These are phyloP conservation scores for Collybia sordida DNA, from an alignment of 768 basidiomycete genomes.

Conservation along the genomic window DNA sequence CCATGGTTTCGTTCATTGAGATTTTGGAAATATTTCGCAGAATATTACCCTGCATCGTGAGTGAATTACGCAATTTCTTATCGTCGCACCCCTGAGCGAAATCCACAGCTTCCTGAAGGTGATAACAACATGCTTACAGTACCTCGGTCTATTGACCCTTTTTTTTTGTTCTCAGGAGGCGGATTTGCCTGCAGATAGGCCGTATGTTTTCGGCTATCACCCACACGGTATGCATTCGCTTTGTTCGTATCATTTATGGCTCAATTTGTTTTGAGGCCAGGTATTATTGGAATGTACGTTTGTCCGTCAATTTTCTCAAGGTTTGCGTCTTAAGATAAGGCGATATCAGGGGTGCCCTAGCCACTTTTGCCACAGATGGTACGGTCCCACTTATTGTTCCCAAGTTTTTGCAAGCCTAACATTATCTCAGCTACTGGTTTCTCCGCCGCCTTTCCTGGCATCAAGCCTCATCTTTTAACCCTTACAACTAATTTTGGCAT, in stretches of 20 bases:
- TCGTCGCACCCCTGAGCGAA: no score
- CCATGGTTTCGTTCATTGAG: constrained; percentile 68
- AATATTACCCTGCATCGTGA: constrained; percentile 88
- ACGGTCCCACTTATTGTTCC: constrained; percentile 7
- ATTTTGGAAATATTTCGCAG: constrained; percentile 90
- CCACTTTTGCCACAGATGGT: constrained; percentile 97
- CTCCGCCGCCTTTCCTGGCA: constrained; percentile 85
- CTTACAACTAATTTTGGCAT: constrained; percentile 86
- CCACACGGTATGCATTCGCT: constrained; percentile 73
- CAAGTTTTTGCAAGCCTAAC: background rate
- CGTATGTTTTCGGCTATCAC: constrained; percentile 98
- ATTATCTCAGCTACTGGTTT: constrained; percentile 75
- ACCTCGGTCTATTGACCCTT: constrained; percentile 9
- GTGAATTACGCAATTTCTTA: constrained; percentile 27
- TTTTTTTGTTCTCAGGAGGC: constrained; percentile 58
- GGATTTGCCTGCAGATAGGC: constrained; percentile 86
- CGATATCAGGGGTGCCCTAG: constrained; percentile 76
- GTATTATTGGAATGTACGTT: constrained; percentile 95
- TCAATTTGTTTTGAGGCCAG: constrained; percentile 34
- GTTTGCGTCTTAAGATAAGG: background rate
- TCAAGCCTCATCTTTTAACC: constrained; percentile 91
- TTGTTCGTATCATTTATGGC: background rate
- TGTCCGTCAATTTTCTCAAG: background rate
- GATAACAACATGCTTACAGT: background rate
- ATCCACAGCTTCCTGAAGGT: constrained; percentile 51